A percentile compares a stretch with the other conserved stretches of the same genome.
Evolutionary conservation across 2,329 filamentous ascomycete genomes (phyloP).

Genomic region (Talaromyces sp.): DNA sequence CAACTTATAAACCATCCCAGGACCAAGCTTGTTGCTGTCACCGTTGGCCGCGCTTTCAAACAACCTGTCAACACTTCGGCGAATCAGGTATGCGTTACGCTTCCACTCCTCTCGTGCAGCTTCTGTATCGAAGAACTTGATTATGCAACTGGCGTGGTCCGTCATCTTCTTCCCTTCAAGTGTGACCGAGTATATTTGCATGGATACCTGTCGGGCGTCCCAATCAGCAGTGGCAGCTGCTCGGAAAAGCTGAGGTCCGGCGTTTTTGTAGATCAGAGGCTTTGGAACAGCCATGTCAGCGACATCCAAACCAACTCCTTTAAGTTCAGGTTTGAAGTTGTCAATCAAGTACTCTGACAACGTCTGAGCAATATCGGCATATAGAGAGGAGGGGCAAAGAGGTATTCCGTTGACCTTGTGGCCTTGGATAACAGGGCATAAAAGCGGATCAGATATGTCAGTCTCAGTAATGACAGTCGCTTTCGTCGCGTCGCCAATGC

Average conservation of each 20-base stretch:
- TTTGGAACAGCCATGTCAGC: slow-evolving; percentile 36
- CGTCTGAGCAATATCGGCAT: slow-evolving; percentile 28
- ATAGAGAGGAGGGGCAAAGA: slow-evolving; percentile 20
- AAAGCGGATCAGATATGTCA: slow-evolving; percentile 33
- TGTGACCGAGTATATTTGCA: slow-evolving; percentile 38
- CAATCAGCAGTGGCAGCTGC: slow-evolving; percentile 37
- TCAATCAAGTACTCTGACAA: slow-evolving; percentile 24
- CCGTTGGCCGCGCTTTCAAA: slow-evolving; percentile 17
- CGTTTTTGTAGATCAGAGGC: slow-evolving; percentile 55
- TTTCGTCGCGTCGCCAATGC: slow-evolving; percentile 1
- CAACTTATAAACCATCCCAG: slow-evolving; percentile 27
- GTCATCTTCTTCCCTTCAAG: slow-evolving; percentile 33
- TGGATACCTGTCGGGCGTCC: slow-evolving; percentile 29
- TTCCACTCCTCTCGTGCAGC: slow-evolving; percentile 45
- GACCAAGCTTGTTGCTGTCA: slow-evolving; percentile 19
- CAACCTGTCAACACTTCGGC: slow-evolving; percentile 23
- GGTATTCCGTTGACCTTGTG: slow-evolving; percentile 31
- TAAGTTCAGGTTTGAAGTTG: slow-evolving; percentile 34
- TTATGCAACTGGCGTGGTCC: slow-evolving; percentile 15
- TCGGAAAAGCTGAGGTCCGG: slow-evolving; percentile 37
- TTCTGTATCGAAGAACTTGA: slow-evolving; percentile 23
- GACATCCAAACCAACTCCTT: slow-evolving; percentile 31
- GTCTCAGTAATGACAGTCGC: slow-evolving; percentile 35
- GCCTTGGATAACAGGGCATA: slow-evolving; percentile 35
- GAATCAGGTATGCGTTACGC: slow-evolving; percentile 23